A percentile compares a stretch with the other conserved stretches of the same genome.
Evolutionary conservation across 2,329 filamentous ascomycete species (phyloP).

Genomic region (Talaromyces sp.): DNA sequence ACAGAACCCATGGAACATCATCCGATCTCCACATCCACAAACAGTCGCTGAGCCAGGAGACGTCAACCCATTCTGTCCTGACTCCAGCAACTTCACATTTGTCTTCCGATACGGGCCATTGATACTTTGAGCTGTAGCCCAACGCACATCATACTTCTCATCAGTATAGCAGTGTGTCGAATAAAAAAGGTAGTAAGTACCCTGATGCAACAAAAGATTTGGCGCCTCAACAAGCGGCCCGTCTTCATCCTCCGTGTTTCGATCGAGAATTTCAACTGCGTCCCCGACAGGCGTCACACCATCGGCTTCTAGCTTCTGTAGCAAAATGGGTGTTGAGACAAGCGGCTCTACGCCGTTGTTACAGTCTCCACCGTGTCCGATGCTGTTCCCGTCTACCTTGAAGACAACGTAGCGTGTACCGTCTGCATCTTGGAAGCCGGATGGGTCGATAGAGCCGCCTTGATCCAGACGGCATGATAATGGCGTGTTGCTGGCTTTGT

Average conservation of each 20-base stretch:
- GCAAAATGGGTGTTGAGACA: constrained; percentile 43
- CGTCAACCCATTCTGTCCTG: constrained; percentile 32
- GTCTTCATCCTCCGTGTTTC: constrained; percentile 59
- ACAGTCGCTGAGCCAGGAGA: constrained; percentile 39
- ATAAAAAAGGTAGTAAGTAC: constrained; percentile 64
- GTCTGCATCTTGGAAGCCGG: constrained; percentile 60
- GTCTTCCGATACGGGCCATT: too few relatives aligned
- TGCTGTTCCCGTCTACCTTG: constrained; percentile 67
- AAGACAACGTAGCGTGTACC: constrained; percentile 63
- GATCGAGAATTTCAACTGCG: constrained; percentile 60
- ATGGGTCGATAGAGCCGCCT: constrained; percentile 66
- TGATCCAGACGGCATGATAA: constrained; percentile 56
- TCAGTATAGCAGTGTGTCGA: constrained; percentile 62
- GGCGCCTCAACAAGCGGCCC: constrained; percentile 67
- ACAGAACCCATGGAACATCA: constrained; percentile 39
- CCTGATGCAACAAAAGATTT: constrained; percentile 48
- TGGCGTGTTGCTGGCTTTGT: constrained; percentile 51
- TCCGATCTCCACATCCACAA: constrained; percentile 33
- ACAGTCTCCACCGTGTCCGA: constrained; percentile 52
- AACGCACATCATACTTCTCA: constrained; percentile 56
- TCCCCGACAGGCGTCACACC: constrained; percentile 58
- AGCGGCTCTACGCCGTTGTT: constrained; percentile 47
- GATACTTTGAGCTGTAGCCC: too few relatives aligned
- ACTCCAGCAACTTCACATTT: constrained; percentile 35
- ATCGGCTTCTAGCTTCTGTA: constrained; percentile 46